Evolutionary conservation across 495 filamentous ascomycete genomes (phyloP).

Genomic region (Aspergillus avenaceus): DNA sequence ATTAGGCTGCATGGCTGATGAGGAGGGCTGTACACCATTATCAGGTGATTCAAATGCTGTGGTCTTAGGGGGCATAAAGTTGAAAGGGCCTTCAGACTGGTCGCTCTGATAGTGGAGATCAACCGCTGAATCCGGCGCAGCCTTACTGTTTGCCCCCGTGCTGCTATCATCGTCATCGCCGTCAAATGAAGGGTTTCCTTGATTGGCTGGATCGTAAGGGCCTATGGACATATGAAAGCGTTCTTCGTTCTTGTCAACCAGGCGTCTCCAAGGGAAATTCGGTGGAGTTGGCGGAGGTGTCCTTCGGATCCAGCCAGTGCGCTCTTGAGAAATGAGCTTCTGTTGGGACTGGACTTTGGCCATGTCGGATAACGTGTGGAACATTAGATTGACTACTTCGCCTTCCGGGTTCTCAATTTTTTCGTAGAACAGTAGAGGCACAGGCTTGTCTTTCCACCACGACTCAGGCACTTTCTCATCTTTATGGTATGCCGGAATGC

Average conservation of each 20-base stretch:
- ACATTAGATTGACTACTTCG: slow-evolving; percentile 11
- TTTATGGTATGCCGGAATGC: slow-evolving; percentile 3
- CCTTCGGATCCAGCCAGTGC: not conserved
- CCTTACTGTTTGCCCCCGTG: no score
- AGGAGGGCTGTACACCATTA: no score
- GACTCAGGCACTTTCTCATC: slow-evolving; percentile 22
- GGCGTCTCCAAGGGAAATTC: not conserved
- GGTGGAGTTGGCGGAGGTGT: not conserved
- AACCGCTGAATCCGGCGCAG: no score
- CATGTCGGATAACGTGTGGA: slow-evolving; percentile 10
- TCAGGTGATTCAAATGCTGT: no score
- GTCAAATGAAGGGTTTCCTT: not conserved
- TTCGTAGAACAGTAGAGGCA: slow-evolving; percentile 36
- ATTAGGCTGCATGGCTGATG: no score
- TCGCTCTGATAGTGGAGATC: no score
- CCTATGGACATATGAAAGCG: not conserved
- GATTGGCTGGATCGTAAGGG: not conserved
- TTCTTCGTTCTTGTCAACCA: not conserved
- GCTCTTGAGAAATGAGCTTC: not conserved
- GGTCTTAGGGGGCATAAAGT: no score
- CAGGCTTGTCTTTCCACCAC: slow-evolving; percentile 16
- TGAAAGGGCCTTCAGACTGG: no score
- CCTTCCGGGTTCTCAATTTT: slow-evolving; percentile 24
- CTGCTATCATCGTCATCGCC: not conserved
- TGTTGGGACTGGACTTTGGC: not conserved